Evolutionary conservation across 1,284 basidiomycete genomes (phyloP).

Genomic region (Pisolithus thermaeus): DNA sequence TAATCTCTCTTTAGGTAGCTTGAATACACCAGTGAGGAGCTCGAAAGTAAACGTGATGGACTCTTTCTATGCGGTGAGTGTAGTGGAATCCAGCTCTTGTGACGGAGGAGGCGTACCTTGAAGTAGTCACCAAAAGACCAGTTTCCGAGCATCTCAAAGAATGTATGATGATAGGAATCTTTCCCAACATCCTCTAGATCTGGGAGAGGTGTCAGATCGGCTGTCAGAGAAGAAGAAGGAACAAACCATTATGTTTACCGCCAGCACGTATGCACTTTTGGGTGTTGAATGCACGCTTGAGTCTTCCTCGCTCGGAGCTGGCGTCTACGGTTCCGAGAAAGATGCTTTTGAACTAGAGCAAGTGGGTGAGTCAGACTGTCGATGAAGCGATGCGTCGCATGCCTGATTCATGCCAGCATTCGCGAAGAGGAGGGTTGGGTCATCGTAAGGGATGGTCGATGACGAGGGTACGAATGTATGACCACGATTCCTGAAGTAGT

Average conservation of each 20-base stretch:
- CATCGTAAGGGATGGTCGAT: constrained; percentile 93
- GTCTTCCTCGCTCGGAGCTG: constrained; percentile 79
- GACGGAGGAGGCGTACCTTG: constrained; percentile 54
- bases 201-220: constrained; percentile 27
- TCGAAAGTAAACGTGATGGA: constrained; percentile 94
- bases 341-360: constrained; percentile 83
- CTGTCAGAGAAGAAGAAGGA: neutral
- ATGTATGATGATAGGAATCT: constrained; percentile 95
- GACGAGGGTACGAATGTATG: constrained; percentile 95
- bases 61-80: constrained; percentile 62
- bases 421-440: constrained; percentile 94
- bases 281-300: constrained; percentile 91
- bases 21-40: constrained; percentile 85
- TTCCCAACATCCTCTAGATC: constrained; percentile 98
- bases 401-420: constrained; percentile 98
- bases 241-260: constrained; percentile 94
- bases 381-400: constrained; percentile 9
- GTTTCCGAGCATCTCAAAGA: constrained; percentile 99
- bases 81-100: neutral
- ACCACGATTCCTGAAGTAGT: constrained; percentile 72
- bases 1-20: constrained; percentile 83
- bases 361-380: constrained; percentile 7
- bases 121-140: constrained; percentile 99
- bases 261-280: constrained; percentile 99
- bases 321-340: constrained; percentile 97